phyloP scores from a whole-genome alignment of 768 basidiomycete species.

The Leccinum pellstonianum region DNA sequence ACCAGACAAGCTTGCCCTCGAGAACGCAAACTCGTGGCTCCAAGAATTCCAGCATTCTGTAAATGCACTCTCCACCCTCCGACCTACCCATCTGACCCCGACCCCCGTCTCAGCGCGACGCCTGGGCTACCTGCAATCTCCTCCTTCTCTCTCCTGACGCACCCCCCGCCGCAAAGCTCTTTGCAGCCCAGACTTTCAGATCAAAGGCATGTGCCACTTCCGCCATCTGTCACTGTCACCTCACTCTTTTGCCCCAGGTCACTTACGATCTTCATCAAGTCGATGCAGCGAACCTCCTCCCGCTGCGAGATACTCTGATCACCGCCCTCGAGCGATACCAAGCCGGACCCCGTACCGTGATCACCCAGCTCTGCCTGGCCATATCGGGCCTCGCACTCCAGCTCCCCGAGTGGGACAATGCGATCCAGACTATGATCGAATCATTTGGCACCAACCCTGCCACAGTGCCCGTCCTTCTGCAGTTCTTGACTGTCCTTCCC shows the following conservation, averaged over 20 bases:
- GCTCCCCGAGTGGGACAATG: constrained; percentile 79
- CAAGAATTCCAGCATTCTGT: constrained; percentile 99
- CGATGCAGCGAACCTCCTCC: constrained; percentile 62
- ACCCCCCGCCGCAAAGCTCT: constrained; percentile 78
- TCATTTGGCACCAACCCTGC: constrained; percentile 80
- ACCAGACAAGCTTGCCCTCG: constrained; percentile 80
- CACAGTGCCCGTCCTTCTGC: constrained; percentile 80
- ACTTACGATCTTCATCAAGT: constrained; percentile 94
- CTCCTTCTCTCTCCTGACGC: constrained; percentile 80
- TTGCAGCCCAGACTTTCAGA: constrained; percentile 96
- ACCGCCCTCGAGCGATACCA: constrained; percentile 71
- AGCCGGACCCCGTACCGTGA: constrained; percentile 76
- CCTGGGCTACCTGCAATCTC: constrained; percentile 94
- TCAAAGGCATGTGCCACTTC: constrained; percentile 66
- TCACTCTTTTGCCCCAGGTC: constrained; percentile 58
- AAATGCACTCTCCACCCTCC: constrained; percentile 74
- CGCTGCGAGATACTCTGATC: constrained; percentile 87
- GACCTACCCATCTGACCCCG: constrained; percentile 65
- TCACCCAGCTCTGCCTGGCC: constrained; percentile 88
- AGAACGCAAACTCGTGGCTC: constrained; percentile 91
- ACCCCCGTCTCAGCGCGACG: constrained; percentile 80
- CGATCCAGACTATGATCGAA: constrained; percentile 79
- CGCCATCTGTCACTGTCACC: constrained; percentile 22
- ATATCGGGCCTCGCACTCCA: constrained; percentile 90
- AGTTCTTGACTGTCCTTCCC: constrained; percentile 88